Percentiles rank a stretch among this genome's conserved stretches.
Evolutionary conservation across 768 basidiomycete genomes (phyloP).

Genomic region (Trichaptum fuscoviolaceum): DNA sequence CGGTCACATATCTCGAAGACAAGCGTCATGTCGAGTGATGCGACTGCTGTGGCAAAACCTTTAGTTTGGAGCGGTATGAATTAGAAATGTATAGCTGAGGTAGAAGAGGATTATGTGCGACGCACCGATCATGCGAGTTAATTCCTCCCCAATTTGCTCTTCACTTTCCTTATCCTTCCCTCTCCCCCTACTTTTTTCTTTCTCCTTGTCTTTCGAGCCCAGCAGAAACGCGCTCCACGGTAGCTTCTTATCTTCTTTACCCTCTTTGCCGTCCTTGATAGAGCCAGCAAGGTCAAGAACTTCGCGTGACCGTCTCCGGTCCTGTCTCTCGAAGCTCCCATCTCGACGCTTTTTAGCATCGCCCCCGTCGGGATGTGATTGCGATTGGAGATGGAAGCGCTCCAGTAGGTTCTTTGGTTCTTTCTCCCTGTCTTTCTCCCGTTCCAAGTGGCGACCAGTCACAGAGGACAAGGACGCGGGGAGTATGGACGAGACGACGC

Average conservation of each 20-base stretch:
- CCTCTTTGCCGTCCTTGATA: conserved; percentile 33
- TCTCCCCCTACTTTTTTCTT: conserved; percentile 26
- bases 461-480: background rate
- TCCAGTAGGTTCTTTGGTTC: conserved; percentile 29
- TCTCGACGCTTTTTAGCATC: conserved; percentile 3
- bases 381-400: conserved; percentile 20
- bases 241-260: conserved; percentile 50
- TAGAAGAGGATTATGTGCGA: background rate
- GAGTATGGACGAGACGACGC: background rate
- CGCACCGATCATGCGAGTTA: conserved; percentile 69
- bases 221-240: conserved; percentile 32
- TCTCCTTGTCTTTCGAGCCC: conserved; percentile 20
- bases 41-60: conserved; percentile 74
- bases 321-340: conserved; percentile 6
- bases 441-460: background rate
- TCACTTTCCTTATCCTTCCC: conserved; percentile 28
- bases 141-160: conserved; percentile 33
- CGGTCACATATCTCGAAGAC: conserved; percentile 85
- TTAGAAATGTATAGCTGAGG: background rate
- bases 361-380: conserved; percentile 17
- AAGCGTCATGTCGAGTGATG: conserved; percentile 77
- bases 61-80: conserved; percentile 7
- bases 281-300: conserved; percentile 13
- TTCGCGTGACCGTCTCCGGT: conserved; percentile 10
- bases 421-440: background rate